A percentile compares a stretch with the other conserved stretches of the same genome.
These are phyloP conservation scores for Acanthamoeba culbertsoni DNA, from an alignment of 208 protist genomes.

Conservation along the genomic window DNA sequence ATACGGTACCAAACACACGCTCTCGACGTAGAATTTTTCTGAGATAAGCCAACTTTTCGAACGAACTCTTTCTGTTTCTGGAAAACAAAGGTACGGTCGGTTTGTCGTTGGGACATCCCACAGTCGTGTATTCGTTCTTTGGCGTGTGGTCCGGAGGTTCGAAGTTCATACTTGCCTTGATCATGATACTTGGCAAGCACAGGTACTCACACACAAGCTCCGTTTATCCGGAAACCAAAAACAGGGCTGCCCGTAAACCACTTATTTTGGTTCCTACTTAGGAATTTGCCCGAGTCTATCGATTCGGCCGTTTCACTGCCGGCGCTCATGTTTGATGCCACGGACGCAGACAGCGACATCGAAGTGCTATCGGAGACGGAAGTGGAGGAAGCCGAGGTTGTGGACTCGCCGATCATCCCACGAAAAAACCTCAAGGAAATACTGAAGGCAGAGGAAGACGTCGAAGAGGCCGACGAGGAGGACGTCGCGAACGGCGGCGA, in stretches of 20 bases:
- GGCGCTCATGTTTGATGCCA: neutral
- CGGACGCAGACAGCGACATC: too few species aligned
- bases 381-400: too few species aligned
- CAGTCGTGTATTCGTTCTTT: neutral
- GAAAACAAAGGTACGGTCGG: neutral
- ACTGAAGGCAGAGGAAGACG: too few species aligned
- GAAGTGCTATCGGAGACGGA: too few species aligned
- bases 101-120: conserved; percentile 1
- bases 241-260: too few species aligned
- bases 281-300: neutral
- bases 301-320: neutral
- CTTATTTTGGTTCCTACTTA: neutral
- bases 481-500: neutral
- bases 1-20: neutral
- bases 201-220: neutral
- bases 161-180: neutral
- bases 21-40: neutral
- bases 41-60: neutral
- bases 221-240: too few species aligned
- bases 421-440: too few species aligned
- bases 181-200: conserved; percentile 57
- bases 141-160: neutral
- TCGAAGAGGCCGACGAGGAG: neutral
- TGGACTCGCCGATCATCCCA: too few species aligned
- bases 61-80: neutral